phyloP scores from a whole-genome alignment of 441 rosid genomes.

The Lepidium campestre region DNA sequence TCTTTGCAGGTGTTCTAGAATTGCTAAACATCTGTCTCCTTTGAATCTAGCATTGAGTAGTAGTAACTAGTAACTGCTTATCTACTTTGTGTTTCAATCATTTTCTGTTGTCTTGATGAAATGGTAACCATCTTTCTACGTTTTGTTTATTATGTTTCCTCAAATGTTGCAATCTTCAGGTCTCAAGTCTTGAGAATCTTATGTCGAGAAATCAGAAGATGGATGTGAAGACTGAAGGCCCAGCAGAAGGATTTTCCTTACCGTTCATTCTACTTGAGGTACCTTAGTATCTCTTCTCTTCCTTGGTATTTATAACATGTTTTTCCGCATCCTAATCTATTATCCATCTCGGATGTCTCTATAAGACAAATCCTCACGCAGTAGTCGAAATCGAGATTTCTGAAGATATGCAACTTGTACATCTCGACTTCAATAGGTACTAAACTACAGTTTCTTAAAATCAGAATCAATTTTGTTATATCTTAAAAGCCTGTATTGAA shows the following conservation, averaged over 20 bases:
- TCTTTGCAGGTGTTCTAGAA: not conserved
- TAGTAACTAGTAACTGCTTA: not conserved
- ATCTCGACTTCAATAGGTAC: constrained; percentile 55
- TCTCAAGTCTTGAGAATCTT: constrained; percentile 42
- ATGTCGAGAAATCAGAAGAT: constrained; percentile 38
- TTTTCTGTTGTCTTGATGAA: not conserved
- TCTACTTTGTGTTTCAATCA: not conserved
- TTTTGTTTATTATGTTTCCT: not conserved
- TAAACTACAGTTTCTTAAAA: not conserved
- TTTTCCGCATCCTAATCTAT: not conserved
- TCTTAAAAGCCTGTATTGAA: not conserved
- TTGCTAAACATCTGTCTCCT: not conserved
- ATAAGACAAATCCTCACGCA: constrained; percentile 47
- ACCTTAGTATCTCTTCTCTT: not conserved
- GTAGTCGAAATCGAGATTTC: constrained; percentile 58
- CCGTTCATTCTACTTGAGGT: constrained; percentile 58
- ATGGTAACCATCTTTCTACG: not conserved
- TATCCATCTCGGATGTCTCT: not conserved
- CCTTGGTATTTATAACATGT: not conserved
- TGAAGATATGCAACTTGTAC: constrained; percentile 52
- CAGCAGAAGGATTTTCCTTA: constrained; percentile 43
- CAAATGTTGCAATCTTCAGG: constrained; percentile 16
- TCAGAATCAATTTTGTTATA: not conserved
- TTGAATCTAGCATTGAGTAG: not conserved
- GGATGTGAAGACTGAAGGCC: constrained; percentile 32